Evolutionary conservation across 768 basidiomycete genomes (phyloP), one percentile per base, ranked within the genome.

Genomic region (Amanita phalloides): DNA sequence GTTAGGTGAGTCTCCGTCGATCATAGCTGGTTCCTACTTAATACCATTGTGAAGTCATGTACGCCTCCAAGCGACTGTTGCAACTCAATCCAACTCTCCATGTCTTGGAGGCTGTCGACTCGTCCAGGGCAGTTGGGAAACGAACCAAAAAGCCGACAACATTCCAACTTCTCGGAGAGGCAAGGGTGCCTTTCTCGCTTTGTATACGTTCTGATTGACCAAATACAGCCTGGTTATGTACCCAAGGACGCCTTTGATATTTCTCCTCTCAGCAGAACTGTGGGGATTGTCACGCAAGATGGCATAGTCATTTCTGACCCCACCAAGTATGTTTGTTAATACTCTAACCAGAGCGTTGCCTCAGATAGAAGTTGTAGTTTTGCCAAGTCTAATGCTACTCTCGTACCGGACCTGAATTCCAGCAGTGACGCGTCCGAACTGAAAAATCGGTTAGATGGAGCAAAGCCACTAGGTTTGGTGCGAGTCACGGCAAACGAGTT

Each of bases 201-300:
- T 28, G 7, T 42, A 14, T 17, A 33, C 35, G 36, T 28, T 39
- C 21, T 51, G 28, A 48, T 33, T 26, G 37, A 52, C n/a, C 33
- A n/a, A 49, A 13, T 36, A 2, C 55, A 90, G 87, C 66, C 79
- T 2, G 75, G 82, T 9, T 83, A 79, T 56, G 74, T 90, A 44
- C 83, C 89, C 0, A 83, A 79, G 60, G 86, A 90, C 52, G 79
- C 80, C 0, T 74, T 75, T 50, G 75, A 80, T 49, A 68, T 89
- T 25, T 76, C 73, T 3, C 68, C 79, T 11, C 62, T 92, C 33
- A 66, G 68, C 4, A 85, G 79, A 63, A 82, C 75, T 0, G 68
- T 89, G 5, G 83, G 79, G 0, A 72, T 91, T 23, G 79, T 80
- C 56, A 79, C 81, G 0, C 75, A 76, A 32, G 77, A 78, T 26